Evolutionary conservation across 306 rosid species (phyloP), one percentile per base, ranked within the genome.

Genomic region (Citrullus mucosospermus): DNA sequence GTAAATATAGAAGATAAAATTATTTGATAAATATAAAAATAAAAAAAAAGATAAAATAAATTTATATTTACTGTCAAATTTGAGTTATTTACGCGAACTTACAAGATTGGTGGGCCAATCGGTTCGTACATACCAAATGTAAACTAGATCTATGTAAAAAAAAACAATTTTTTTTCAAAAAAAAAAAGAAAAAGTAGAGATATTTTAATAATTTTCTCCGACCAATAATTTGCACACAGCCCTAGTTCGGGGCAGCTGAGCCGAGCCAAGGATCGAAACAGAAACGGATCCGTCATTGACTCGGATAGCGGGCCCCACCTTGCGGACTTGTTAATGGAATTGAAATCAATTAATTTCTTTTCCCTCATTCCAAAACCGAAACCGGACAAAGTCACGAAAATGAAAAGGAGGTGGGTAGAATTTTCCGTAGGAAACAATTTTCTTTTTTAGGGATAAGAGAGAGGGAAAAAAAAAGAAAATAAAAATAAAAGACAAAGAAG

Each of bases 341-440:
- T 72, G 59, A 72, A 72, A 28, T 16, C 41, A 30, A 30, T 72
- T 72, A 48, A 72, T 44, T 62, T 14, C 6, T 28, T 62, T 67
- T 67, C 9, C 20, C 57, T 6, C 57, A 1, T 53, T 16, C 57
- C 12, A 8, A 32, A 72, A 72, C 59, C 16, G 77, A 50, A 50
- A 72, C 44, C 77, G 43, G 77, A 72, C 60, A 25, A 38, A 72
- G 77, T 48, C 38, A 25, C 38, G 77, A 72, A 72, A 72, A 72
- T 46, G 43, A 72, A 72, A 72, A 50, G 44, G 77, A 14, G 59
- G 77, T 72, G 77, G 77, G 77, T 72, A 72, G 77, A 72, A 72
- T 72, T 72, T 72, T 72, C 77, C 77, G 77, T 72, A 15, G 43
- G 14, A 72, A 72, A 28, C 77, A 72, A 72, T 50, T 50, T 72